phyloP scores from a whole-genome alignment of 1,284 basidiomycete genomes.

The Puccinia horiana region DNA sequence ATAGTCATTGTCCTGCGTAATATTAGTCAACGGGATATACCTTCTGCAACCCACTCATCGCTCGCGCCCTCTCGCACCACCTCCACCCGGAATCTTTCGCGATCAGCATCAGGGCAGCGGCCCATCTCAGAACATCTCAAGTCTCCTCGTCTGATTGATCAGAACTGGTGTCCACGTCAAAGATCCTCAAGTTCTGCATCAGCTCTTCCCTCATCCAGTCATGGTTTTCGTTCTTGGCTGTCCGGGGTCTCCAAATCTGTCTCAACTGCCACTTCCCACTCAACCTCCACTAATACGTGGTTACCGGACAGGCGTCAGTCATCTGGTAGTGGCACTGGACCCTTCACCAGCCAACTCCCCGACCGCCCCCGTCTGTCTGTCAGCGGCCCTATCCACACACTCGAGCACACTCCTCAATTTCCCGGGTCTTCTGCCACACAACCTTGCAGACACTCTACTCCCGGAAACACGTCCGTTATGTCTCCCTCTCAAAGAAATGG shows the following conservation, averaged over 20 bases:
- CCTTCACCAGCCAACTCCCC: background rate
- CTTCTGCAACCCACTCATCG: background rate
- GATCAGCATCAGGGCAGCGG: background rate
- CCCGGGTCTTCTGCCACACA: background rate
- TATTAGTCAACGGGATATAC: slow-evolving; percentile 30
- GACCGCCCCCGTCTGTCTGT: slow-evolving; percentile 5
- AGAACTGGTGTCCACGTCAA: background rate
- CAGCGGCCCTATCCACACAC: background rate
- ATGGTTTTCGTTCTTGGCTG: slow-evolving; percentile 44
- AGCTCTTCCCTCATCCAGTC: background rate
- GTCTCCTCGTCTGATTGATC: background rate
- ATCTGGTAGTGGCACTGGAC: background rate
- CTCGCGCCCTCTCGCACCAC: background rate
- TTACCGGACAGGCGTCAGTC: background rate
- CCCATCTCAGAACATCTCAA: slow-evolving; percentile 24
- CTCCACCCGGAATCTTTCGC: background rate
- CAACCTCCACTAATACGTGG: background rate
- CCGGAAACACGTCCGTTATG: background rate
- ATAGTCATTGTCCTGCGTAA: too few species aligned
- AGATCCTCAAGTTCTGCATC: background rate
- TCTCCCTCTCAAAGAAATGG: background rate
- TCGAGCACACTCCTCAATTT: background rate
- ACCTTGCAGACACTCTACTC: background rate
- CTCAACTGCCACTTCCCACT: background rate
- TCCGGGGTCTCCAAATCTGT: slow-evolving; percentile 22